Evolutionary conservation across 768 basidiomycete genomes (phyloP).

Genomic region (Leccinum uliginosum): DNA sequence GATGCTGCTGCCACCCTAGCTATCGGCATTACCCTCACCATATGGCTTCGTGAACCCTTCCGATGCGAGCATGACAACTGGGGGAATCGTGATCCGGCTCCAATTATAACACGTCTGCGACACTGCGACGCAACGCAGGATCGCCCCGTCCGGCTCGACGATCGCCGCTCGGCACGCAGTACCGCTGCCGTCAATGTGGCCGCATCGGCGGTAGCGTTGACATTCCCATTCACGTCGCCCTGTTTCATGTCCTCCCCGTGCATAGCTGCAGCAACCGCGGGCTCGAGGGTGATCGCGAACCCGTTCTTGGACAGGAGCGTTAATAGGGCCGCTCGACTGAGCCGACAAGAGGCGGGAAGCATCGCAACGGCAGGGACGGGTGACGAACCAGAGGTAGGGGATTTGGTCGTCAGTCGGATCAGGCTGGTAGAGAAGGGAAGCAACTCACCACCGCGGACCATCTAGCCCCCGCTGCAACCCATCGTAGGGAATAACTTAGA

Average conservation of each 20-base stretch:
- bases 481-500: constrained; percentile 54
- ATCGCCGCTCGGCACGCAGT: constrained; percentile 4
- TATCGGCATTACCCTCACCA: not conserved
- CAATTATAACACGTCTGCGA: constrained; percentile 66
- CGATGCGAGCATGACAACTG: constrained; percentile 52
- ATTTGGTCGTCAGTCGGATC: not conserved
- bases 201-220: no score
- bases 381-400: constrained; percentile 43
- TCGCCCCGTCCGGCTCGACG: constrained; percentile 44
- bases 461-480: constrained; percentile 56
- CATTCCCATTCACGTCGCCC: no score
- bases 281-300: constrained; percentile 7
- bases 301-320: not conserved
- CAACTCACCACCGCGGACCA: constrained; percentile 45
- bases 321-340: constrained; percentile 21
- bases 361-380: constrained; percentile 36
- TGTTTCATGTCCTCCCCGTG: not conserved
- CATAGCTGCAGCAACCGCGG: constrained; percentile 10
- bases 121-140: constrained; percentile 59
- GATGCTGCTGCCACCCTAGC: not conserved
- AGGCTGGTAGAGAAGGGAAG: no score
- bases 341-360: constrained; percentile 9
- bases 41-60: constrained; percentile 48
- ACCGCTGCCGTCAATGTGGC: not conserved
- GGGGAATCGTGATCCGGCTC: constrained; percentile 70